Conservation (phyloP, 1,139 yeast genomes). For the Zygoascus sp. region DNA sequence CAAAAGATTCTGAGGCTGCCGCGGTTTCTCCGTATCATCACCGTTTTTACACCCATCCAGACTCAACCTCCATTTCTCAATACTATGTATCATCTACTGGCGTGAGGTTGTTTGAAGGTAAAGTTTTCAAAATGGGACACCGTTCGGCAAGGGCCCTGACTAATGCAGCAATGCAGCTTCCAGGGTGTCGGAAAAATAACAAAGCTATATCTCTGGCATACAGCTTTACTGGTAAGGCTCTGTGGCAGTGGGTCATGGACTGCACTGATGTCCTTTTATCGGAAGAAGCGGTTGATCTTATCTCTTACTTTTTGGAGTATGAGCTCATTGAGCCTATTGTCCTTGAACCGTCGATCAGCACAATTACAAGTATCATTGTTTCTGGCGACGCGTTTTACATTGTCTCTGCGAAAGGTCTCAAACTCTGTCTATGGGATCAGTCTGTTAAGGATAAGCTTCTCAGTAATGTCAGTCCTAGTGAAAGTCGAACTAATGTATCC, state of each 20-base stretch:
- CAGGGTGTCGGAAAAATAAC: not conserved
- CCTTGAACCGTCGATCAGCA: conserved; percentile 13
- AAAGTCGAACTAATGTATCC: not conserved
- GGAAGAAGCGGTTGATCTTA: conserved; percentile 59
- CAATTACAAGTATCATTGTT: conserved; percentile 18
- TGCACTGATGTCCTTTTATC: conserved; percentile 67
- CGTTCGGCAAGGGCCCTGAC: not conserved
- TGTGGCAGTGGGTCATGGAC: conserved; percentile 84
- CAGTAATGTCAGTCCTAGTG: not conserved
- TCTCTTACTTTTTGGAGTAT: conserved; percentile 49
- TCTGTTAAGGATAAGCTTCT: conserved; percentile 1
- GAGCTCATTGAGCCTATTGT: conserved; percentile 42
- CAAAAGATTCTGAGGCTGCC: not conserved
- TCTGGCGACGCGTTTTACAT: conserved; percentile 39
- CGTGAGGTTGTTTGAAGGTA: conserved; percentile 51
- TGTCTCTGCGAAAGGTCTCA: conserved; percentile 39
- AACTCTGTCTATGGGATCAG: conserved; percentile 38
- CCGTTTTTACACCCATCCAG: conserved; percentile 80
- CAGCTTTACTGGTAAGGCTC: conserved; percentile 69
- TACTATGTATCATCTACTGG: conserved; percentile 71
- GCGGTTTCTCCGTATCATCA: conserved; percentile 48
- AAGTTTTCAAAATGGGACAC: conserved; percentile 18
- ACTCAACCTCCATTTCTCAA: conserved; percentile 75
- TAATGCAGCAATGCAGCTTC: not conserved
- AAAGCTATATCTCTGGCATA: conserved; percentile 24